Evolutionary conservation across 139 green algal species (phyloP).

Genomic region (Nannochloris sp.): DNA sequence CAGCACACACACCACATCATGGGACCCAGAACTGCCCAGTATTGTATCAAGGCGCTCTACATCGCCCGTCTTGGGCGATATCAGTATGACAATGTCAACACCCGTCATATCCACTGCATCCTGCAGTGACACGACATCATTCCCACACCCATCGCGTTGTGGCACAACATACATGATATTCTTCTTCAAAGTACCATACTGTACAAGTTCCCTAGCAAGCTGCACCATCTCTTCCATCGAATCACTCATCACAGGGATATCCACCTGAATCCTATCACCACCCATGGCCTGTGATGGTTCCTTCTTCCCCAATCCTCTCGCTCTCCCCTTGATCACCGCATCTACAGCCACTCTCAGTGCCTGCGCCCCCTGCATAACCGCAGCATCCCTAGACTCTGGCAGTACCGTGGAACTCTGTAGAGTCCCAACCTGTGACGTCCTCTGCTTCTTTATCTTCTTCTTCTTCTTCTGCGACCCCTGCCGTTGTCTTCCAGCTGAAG

Average conservation of each 20-base stretch:
- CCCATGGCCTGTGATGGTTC: conserved; percentile 3
- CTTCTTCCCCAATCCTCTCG: conserved; percentile 13
- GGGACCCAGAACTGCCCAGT: not conserved
- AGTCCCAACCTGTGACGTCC: conserved; percentile 1
- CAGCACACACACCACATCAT: conserved; percentile 1
- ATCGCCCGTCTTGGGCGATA: conserved; percentile 4
- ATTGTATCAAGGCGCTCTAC: conserved; percentile 15
- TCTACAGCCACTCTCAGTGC: conserved; percentile 12
- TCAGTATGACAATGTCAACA: conserved; percentile 10
- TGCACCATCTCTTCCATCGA: conserved; percentile 3
- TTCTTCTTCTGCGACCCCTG: conserved; percentile 8
- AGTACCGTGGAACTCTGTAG: not conserved
- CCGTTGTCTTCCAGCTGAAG: not conserved
- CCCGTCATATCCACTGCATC: not conserved
- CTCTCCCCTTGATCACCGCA: conserved; percentile 8
- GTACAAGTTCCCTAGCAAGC: conserved; percentile 20
- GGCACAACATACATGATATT: conserved; percentile 12
- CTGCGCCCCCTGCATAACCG: conserved; percentile 9
- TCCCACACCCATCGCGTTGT: too few species aligned
- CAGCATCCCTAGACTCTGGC: conserved; percentile 7
- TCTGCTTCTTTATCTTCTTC: conserved; percentile 15
- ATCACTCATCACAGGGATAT: conserved; percentile 20
- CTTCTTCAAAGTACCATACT: not conserved
- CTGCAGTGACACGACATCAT: not conserved
- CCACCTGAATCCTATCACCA: conserved; percentile 1